Evolutionary conservation across 1,139 yeast species (phyloP).

Genomic region (Yamadazyma diospyri): DNA sequence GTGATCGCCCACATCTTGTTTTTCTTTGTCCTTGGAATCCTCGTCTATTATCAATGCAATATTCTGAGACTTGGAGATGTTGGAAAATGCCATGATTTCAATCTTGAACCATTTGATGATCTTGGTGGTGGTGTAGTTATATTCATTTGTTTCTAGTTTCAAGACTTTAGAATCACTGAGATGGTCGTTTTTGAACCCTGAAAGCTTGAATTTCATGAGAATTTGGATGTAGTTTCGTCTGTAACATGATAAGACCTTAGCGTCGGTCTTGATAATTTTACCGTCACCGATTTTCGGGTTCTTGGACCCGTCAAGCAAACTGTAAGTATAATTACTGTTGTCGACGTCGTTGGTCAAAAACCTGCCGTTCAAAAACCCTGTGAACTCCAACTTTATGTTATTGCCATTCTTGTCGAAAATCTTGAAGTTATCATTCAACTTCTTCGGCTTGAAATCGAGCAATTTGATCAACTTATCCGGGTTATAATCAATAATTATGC

Average conservation of each 20-base stretch:
- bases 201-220: slow-evolving; percentile 32
- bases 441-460: slow-evolving; percentile 28
- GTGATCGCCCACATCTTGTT: slow-evolving; percentile 14
- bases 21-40: slow-evolving; percentile 21
- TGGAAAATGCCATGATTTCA: slow-evolving; percentile 37
- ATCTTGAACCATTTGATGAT: slow-evolving; percentile 40
- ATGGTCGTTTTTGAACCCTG: slow-evolving; percentile 22
- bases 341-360: slow-evolving; percentile 43
- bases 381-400: slow-evolving; percentile 24
- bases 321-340: slow-evolving; percentile 31
- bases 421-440: slow-evolving; percentile 20
- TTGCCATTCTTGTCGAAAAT: slow-evolving; percentile 31
- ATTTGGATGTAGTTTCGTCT: slow-evolving; percentile 44
- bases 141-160: slow-evolving; percentile 33
- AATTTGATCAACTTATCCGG: slow-evolving; percentile 25
- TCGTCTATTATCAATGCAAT: slow-evolving; percentile 33
- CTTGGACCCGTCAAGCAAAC: slow-evolving; percentile 18
- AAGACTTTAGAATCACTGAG: slow-evolving; percentile 24
- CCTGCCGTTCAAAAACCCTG: slow-evolving; percentile 42
- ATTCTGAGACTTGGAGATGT: slow-evolving; percentile 23
- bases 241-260: slow-evolving; percentile 44
- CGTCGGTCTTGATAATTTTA: slow-evolving; percentile 19
- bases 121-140: slow-evolving; percentile 33
- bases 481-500: slow-evolving; percentile 22
- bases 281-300: slow-evolving; percentile 6